Base-by-base conservation (phyloP, 2,329 filamentous ascomycete genomes). In the Botrytis hyacinthi region DNA sequence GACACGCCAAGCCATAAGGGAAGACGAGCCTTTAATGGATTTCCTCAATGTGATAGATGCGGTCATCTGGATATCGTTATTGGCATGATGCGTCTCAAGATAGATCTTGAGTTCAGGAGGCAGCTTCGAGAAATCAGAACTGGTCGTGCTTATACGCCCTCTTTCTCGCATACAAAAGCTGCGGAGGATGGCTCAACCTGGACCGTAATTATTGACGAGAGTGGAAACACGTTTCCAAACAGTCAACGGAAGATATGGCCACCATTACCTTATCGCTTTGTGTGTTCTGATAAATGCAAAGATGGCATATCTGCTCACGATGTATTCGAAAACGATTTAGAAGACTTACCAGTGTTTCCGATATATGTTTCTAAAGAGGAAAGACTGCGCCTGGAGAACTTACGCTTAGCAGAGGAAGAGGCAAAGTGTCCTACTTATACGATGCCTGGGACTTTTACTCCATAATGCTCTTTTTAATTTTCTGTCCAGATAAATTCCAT, bases 61-160 rank as follows among this genome's bases (percentile, higher is more conserved):
- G 18, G n/a, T 5, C 35, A 54, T n/a, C 3, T 40, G 6, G 9
- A 3, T 44, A 2, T 71, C 6, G 0, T 9, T 3, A 0, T 57
- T 16, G 42, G 32, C 4, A 48, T 63, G 42, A 18, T 16, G 42
- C 42, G 42, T 12, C 9, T 71, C 10, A 40, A 65, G 26, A 65
- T 65, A 6, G 60, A 71, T 40, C 32, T 71, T 26, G 46, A 71
- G 1, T 71, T 71, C 26, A 65, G 70, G 10, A 29, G 60, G n/a
- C 59, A 66, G 14, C 46, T 71, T 26, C 70, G 46, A 32, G 70
- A 66, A 29, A 66, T 71, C 4, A 57, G 70, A 16, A 71, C 35
- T 26, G 70, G 60, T 42, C 42, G 44, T 40, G 35, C 44, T 20
- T 46, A 71, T 4, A 40, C 12, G 20, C 35, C 14, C 26, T 3